phyloP scores from a whole-genome alignment of 1,139 yeast genomes.

The Yamadazyma taylorii region DNA sequence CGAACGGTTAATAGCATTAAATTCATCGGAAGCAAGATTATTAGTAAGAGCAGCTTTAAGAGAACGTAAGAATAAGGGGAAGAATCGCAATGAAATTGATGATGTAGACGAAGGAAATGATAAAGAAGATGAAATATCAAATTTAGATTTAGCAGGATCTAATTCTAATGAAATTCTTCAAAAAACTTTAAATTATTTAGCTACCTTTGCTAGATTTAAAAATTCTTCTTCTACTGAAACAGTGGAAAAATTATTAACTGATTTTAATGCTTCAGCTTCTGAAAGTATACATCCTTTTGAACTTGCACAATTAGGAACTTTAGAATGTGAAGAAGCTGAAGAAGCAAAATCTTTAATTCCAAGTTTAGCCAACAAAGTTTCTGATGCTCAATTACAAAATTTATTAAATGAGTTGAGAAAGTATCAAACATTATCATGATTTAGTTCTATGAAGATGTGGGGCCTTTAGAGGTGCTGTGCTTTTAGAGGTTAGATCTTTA shows the following conservation, averaged over 20 bases:
- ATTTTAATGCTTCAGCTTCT: conserved; percentile 57
- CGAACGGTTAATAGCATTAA: conserved; percentile 78
- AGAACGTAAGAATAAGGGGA: conserved; percentile 56
- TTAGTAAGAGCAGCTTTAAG: conserved; percentile 87
- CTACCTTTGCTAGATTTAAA: conserved; percentile 85
- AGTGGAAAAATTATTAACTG: conserved; percentile 79
- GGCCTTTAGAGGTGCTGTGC: no score
- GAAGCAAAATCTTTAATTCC: conserved; percentile 96
- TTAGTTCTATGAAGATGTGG: no score
- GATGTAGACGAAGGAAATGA: conserved; percentile 43
- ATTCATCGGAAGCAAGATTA: conserved; percentile 85
- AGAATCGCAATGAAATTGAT: conserved; percentile 25
- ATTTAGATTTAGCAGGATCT: conserved; percentile 69
- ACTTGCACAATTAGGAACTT: conserved; percentile 88
- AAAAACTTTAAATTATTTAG: conserved; percentile 85
- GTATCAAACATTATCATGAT: conserved; percentile 45
- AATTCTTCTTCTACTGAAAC: conserved; percentile 93
- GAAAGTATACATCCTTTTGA: conserved; percentile 90
- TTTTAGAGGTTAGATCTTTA: no score
- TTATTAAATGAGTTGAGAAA: conserved; percentile 83
- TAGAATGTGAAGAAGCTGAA: conserved; percentile 95
- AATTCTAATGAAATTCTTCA: conserved; percentile 71
- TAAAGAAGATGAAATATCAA: conserved; percentile 63
- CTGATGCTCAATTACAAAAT: conserved; percentile 85
- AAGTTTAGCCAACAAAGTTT: conserved; percentile 73